Conservation (phyloP, 495 filamentous ascomycete genomes). For the Daldinia decipiens region DNA sequence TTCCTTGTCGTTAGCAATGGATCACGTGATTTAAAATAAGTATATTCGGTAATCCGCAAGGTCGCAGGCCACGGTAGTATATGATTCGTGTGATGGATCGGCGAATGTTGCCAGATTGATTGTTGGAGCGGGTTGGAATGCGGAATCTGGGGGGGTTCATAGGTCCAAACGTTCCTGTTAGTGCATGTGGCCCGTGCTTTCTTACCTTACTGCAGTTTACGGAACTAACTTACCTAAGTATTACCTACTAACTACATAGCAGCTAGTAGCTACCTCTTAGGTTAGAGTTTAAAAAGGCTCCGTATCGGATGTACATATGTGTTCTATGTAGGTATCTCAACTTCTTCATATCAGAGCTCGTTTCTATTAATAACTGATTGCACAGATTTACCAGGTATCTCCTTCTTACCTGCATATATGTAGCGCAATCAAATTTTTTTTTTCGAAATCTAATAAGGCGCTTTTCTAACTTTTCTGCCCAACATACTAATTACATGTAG, state of each 20-base stretch:
- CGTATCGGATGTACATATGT: background rate
- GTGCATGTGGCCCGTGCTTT: constrained; percentile 17
- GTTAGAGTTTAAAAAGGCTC: too few species aligned
- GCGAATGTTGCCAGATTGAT: constrained; percentile 47
- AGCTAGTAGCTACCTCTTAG: too few species aligned
- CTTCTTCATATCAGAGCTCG: background rate
- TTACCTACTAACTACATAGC: too few species aligned
- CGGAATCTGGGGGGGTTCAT: constrained; percentile 29
- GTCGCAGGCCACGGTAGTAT: constrained; percentile 35
- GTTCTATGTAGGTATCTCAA: background rate
- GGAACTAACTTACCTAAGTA: background rate
- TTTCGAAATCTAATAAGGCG: background rate
- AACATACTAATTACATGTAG: background rate
- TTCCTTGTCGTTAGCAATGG: constrained; percentile 44
- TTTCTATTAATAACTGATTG: background rate
- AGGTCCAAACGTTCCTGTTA: constrained; percentile 27
- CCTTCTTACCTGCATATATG: constrained; percentile 7
- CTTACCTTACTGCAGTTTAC: background rate
- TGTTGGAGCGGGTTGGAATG: constrained; percentile 31
- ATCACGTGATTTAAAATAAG: constrained; percentile 52
- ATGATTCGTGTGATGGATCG: constrained; percentile 44
- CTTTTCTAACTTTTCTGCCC: background rate
- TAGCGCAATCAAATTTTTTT: background rate
- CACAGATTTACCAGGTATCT: background rate
- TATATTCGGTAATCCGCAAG: constrained; percentile 34